Conservation (phyloP, 31 red algal genomes). For the Odonthalia washingtoniensis region DNA sequence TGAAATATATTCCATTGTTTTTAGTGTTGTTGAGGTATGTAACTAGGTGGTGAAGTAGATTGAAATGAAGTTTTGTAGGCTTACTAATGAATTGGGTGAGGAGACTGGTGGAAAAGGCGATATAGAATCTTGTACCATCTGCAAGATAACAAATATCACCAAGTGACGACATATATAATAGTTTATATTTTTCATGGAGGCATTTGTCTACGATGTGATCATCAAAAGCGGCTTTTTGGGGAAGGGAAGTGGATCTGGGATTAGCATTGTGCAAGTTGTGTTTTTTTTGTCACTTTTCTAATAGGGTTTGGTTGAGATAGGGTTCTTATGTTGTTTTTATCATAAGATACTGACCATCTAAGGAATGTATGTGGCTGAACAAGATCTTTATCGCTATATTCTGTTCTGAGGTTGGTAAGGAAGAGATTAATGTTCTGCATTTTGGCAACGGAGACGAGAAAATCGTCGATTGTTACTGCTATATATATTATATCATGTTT, state of each 20-base stretch:
- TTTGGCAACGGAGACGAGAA: background rate
- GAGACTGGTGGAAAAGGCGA: background rate
- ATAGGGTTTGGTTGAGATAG: slow-evolving; percentile 22
- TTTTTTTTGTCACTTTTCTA: background rate
- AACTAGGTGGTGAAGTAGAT: background rate
- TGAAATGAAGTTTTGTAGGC: background rate
- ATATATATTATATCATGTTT: background rate
- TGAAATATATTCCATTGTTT: background rate
- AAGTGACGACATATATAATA: background rate
- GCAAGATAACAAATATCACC: background rate
- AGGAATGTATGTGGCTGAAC: background rate
- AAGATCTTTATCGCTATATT: background rate
- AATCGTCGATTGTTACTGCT: slow-evolving; percentile 28
- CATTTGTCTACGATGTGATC: no score
- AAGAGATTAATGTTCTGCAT: background rate
- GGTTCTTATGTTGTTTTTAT: background rate
- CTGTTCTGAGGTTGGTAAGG: background rate
- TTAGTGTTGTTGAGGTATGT: background rate
- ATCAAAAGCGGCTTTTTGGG: no score
- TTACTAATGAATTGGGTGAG: background rate
- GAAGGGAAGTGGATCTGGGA: background rate
- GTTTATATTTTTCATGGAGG: no score
- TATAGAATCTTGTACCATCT: slow-evolving; percentile 19
- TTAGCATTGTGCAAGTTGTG: background rate
- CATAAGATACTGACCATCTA: background rate